Evolutionary conservation across 2,329 filamentous ascomycete genomes (phyloP), one percentile per base, ranked within the genome.

Genomic region (Aureobasidium sp.): DNA sequence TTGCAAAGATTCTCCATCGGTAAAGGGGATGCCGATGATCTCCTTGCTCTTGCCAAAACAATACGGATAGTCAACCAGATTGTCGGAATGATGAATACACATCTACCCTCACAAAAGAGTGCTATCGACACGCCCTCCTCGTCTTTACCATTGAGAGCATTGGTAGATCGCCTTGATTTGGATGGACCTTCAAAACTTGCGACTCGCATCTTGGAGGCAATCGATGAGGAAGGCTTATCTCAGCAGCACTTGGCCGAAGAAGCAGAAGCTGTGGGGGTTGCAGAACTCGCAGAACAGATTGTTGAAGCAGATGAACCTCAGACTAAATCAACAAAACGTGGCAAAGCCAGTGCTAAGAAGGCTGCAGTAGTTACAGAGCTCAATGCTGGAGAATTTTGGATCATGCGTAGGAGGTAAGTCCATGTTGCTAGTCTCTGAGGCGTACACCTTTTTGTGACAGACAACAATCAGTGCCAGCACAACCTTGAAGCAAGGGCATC

Each of bases 1-100:
- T 86, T 96, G 1, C 94, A 97, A 70, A 97, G 94, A 71, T 97
- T 99, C 73, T 89, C 93, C 0, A 83, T 97, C 9, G 92, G 93
- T 12, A 85, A 90, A 65, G 94, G 93, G n/a, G 89, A 96, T 69
- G 83, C 93, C 1, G 93, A 97, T 71, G 94, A 97, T 73, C 82
- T 99, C 41, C 79, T 97, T 47, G 88, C 86, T 55, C 79, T 99
- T 15, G 90, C 90, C 1, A 87, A 84, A 67, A 96, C 94, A 0
- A 89, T 97, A 64, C 76, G 83, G 57, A 86, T 89, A 6, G 91
- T 90, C 5, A 81, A 84, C 61, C 82, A 87, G 20, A 86, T 96
- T 48, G 78, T 83, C 1, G 69, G 72, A 31, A 73, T 84, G 12
- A 63, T 80, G 15, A 68, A 72, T 7, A 36, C 20, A 22, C 36